phyloP scores from a whole-genome alignment of 371 early-diverging fungal species.

The Mucor irregularis region DNA sequence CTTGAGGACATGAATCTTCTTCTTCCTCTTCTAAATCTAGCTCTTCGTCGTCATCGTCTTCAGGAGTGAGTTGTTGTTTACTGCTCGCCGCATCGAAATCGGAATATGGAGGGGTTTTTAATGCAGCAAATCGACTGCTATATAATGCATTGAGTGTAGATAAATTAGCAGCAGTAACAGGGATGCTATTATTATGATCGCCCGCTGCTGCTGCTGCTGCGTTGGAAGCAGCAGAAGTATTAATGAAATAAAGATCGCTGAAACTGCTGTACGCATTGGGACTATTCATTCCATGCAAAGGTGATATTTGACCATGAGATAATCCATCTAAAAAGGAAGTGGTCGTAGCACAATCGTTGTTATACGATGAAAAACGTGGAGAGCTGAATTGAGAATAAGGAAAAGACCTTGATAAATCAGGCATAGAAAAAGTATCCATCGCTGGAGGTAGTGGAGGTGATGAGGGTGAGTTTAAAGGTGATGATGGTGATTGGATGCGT shows the following conservation, averaged over 20 bases:
- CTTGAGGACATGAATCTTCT: conserved; percentile 5
- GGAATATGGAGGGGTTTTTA: conserved; percentile 19
- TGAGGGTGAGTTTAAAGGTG: neutral
- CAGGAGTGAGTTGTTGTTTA: neutral
- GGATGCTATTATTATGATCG: neutral
- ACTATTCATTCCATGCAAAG: no score
- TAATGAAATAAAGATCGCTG: conserved; percentile 15
- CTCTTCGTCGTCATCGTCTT: neutral
- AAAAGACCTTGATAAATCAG: conserved; percentile 6
- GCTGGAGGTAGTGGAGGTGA: neutral
- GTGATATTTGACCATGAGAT: neutral
- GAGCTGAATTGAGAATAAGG: neutral
- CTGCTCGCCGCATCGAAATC: conserved; percentile 4
- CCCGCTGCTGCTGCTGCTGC: no score
- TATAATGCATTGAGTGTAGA: conserved; percentile 20
- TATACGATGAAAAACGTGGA: neutral
- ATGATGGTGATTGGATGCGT: neutral
- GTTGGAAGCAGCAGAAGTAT: neutral
- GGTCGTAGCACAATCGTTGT: no score
- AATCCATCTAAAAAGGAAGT: neutral
- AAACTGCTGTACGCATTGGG: conserved; percentile 16
- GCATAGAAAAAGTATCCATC: conserved; percentile 20
- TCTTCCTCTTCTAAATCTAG: conserved; percentile 9
- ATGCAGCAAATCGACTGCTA: conserved; percentile 20
- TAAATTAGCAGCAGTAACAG: conserved; percentile 24